These are phyloP conservation scores for Meredithiella fracta DNA, from an alignment of 2,329 filamentous ascomycete species.

Conservation along the genomic window DNA sequence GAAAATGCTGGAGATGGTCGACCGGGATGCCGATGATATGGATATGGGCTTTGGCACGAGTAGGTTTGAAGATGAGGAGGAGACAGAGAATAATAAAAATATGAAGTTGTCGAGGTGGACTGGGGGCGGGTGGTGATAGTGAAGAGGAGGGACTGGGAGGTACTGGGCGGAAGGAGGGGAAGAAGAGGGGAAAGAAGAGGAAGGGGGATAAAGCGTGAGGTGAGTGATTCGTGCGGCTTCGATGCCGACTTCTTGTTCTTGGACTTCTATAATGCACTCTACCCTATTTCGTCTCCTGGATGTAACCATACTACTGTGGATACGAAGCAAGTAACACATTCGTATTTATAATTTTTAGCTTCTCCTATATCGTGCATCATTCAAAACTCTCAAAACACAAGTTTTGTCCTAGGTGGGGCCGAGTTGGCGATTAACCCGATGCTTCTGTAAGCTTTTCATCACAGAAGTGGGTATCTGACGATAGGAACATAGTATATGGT, in stretches of 20 bases:
- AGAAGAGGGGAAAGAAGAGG: constrained; percentile 56
- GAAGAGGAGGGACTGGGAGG: constrained; percentile 26
- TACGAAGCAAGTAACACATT: too few relatives aligned
- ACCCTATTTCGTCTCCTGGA: too few relatives aligned
- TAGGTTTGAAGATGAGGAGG: constrained; percentile 74
- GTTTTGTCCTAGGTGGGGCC: too few relatives aligned
- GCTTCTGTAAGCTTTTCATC: too few relatives aligned
- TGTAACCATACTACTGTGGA: too few relatives aligned
- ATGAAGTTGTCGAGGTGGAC: constrained; percentile 54
- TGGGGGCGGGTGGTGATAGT: constrained; percentile 30
- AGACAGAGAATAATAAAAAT: constrained; percentile 39
- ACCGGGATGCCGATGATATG: constrained; percentile 75
- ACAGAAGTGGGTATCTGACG: too few relatives aligned
- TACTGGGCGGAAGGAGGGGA: constrained; percentile 25
- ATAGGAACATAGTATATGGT: too few relatives aligned
- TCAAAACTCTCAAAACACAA: too few relatives aligned
- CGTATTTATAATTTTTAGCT: neutral
- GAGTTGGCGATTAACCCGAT: too few relatives aligned
- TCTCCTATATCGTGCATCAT: neutral
- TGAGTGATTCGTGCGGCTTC: too few relatives aligned
- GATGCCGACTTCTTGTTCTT: too few relatives aligned
- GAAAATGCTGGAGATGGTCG: constrained; percentile 55
- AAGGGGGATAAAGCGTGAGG: constrained; percentile 68
- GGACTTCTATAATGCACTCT: too few relatives aligned
- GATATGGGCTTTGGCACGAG: constrained; percentile 89